Base-by-base conservation (phyloP, 2,329 filamentous ascomycete genomes). In the Pestalotiopsis fici region DNA sequence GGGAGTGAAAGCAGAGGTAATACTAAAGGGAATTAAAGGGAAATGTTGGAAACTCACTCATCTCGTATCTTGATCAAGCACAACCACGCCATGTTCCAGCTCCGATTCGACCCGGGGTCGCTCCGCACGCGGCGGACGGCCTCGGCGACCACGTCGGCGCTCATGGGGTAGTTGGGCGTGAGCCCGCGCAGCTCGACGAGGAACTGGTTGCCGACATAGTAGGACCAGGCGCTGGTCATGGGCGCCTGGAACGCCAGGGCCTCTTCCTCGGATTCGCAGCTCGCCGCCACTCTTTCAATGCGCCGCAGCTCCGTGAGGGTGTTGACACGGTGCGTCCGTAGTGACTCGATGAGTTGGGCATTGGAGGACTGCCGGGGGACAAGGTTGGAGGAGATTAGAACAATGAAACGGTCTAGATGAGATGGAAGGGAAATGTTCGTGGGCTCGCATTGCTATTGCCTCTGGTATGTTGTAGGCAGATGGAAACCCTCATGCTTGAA, bases 81-180 rank as follows among this genome's bases (percentile, higher is more conserved):
- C 59, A 94, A 80, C 91, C 91, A 94, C 55, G 90, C 91, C 72
- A 91, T 83, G 75, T 94, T 94, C 91, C 92, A 94, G 75, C 90
- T 93, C 27, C 89, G 85, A 72, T 89, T 89, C 70, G 89, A 91
- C 21, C 85, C 81, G 0, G 90, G 90, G 69, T 93, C 91, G 31
- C 80, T 82, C 65, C 86, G 83, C 2, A 94, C 91, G 25, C 89
- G 82, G 66, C 81, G 78, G 73, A 91, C 90, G 0, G 91, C 91
- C 73, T 92, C 90, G 62, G 87, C 84, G 1, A 93, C 76, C 39
- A 91, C 84, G 61, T 90, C 88, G 13, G 86, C 87, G 71, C 87
- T 88, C 76, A 93, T 89, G 0, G 91, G 90, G 72, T 91, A 93
- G 72, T 86, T 87, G 18, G 83, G 83, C 1, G 91, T 93, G 27